A percentile compares a stretch with the other conserved stretches of the same genome.
phyloP scores from a whole-genome alignment of 1,284 basidiomycete genomes.

The Boletus mariae region DNA sequence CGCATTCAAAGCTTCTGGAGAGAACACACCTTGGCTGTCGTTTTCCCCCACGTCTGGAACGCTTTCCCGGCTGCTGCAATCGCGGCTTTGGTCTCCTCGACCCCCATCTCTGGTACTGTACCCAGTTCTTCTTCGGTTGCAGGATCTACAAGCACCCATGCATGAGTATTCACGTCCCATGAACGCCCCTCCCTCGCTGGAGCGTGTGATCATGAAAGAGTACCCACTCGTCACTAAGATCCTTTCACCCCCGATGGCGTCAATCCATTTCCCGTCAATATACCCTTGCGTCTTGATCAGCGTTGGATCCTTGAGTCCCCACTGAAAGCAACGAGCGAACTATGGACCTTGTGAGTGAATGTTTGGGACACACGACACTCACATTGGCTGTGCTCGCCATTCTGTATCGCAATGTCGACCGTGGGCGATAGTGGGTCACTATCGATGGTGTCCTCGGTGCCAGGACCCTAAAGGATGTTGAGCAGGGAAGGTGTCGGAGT shows the following conservation, averaged over 20 bases:
- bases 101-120: constrained; percentile 81
- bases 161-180: constrained; percentile 2
- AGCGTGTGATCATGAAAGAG: not conserved
- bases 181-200: not conserved
- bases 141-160: constrained; percentile 56
- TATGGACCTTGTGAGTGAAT: not conserved
- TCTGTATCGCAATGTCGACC: constrained; percentile 22
- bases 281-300: constrained; percentile 74
- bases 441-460: constrained; percentile 13
- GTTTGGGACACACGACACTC: constrained; percentile 19
- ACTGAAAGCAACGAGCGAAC: constrained; percentile 36
- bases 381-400: constrained; percentile 33
- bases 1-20: not conserved
- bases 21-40: constrained; percentile 64
- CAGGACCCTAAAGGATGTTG: constrained; percentile 18
- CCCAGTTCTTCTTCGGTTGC: constrained; percentile 79
- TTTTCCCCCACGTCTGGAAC: constrained; percentile 79
- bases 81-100: constrained; percentile 76
- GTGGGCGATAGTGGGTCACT: constrained; percentile 2
- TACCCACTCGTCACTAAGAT: constrained; percentile 74
- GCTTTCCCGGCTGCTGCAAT: constrained; percentile 74
- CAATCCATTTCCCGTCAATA: constrained; percentile 81
- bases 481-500: constrained; percentile 12
- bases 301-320: constrained; percentile 72
- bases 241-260: constrained; percentile 67